These are phyloP conservation scores for Hypoxylon lienhwacheense DNA, from an alignment of 495 filamentous ascomycete species.

Conservation along the genomic window DNA sequence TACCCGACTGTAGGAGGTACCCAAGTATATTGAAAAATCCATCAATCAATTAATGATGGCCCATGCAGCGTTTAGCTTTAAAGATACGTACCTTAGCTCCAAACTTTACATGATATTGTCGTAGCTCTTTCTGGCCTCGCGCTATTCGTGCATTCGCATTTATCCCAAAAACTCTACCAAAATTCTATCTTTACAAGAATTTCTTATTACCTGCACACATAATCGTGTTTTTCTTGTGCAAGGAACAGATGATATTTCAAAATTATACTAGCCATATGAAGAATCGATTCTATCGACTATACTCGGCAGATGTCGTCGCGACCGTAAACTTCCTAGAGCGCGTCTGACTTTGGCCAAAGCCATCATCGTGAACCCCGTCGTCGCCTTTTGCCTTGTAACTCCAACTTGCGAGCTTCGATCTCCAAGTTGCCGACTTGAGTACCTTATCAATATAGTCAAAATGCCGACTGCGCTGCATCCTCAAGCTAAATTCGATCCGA, in stretches of 20 bases:
- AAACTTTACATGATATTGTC: slow-evolving; percentile 4
- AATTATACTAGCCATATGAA: no score
- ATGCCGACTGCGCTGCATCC: slow-evolving; percentile 73
- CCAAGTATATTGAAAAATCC: not conserved
- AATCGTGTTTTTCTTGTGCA: no score
- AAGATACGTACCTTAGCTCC: not conserved
- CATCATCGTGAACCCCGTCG: slow-evolving; percentile 21
- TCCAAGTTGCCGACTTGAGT: not conserved
- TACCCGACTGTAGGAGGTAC: not conserved
- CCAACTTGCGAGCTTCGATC: not conserved
- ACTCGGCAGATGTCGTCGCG: not conserved
- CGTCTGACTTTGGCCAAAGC: slow-evolving; percentile 1
- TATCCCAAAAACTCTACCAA: not conserved
- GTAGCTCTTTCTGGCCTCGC: slow-evolving; percentile 2
- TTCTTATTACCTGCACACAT: not conserved
- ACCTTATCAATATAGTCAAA: slow-evolving; percentile 14
- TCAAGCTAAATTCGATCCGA: slow-evolving; percentile 76
- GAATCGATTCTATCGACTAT: not conserved
- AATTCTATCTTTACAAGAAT: not conserved
- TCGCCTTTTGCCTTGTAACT: slow-evolving; percentile 1
- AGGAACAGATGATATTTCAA: no score
- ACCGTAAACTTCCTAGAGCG: slow-evolving; percentile 5
- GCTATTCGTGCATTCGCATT: not conserved
- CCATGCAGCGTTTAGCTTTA: not conserved
- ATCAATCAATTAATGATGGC: not conserved